A percentile compares a stretch with the other conserved stretches of the same genome.
Evolutionary conservation across 164 flowering plant species (phyloP).

Genomic region (Kalanchoe fedtschenkoi): DNA sequence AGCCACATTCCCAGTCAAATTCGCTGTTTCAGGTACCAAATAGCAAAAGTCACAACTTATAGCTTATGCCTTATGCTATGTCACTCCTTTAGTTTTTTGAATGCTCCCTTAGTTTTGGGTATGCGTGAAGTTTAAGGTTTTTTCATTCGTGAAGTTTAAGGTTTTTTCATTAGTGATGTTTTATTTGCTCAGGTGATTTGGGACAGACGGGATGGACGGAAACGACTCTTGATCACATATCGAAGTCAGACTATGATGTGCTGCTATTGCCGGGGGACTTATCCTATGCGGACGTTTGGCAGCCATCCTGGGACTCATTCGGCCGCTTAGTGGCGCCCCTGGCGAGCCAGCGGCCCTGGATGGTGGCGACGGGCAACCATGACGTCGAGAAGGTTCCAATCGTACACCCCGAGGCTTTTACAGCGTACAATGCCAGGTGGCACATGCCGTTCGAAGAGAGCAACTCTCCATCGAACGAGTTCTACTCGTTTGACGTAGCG

Average conservation of each 20-base stretch:
- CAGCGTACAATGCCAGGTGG: constrained; percentile 75
- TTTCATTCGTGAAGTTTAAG: background rate
- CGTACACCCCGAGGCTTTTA: constrained; percentile 29
- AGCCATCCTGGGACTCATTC: constrained; percentile 66
- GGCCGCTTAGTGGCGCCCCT: constrained; percentile 71
- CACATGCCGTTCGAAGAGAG: constrained; percentile 67
- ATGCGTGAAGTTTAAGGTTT: too few species aligned
- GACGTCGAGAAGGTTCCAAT: constrained; percentile 51
- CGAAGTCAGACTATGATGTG: constrained; percentile 41
- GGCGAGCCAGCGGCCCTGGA: constrained; percentile 80
- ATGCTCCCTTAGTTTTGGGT: too few species aligned
- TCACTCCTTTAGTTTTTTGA: too few species aligned
- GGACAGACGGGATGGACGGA: constrained; percentile 84
- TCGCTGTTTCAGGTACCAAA: constrained; percentile 14
- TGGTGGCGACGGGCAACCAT: constrained; percentile 87
- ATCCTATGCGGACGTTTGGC: constrained; percentile 57
- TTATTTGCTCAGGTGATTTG: constrained; percentile 51
- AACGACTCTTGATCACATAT: constrained; percentile 56
- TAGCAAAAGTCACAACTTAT: background rate
- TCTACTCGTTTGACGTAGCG: constrained; percentile 65
- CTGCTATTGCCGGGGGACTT: constrained; percentile 70
- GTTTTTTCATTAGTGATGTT: background rate
- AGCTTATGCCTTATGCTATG: too few species aligned
- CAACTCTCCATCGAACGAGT: constrained; percentile 60
- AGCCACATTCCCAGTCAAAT: constrained; percentile 47